Percentiles rank a stretch among this genome's conserved stretches.
Evolutionary conservation across 805 yeast species (phyloP).

Genomic region (Myxozyma kluyveri): DNA sequence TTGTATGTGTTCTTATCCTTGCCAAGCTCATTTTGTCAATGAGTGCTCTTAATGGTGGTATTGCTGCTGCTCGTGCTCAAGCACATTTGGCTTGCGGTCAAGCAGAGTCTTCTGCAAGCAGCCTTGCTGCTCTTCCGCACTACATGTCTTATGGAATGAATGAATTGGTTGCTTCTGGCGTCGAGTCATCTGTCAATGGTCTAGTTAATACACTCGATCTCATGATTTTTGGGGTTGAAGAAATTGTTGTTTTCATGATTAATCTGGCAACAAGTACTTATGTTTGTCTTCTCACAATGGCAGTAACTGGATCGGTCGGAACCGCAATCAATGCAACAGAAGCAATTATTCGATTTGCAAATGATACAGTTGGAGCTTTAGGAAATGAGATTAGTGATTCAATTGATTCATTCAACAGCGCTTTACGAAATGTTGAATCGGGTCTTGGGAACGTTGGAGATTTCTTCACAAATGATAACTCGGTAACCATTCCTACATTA

Average conservation of each 20-base stretch:
- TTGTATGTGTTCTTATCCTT: conserved; percentile 53
- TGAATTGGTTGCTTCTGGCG: conserved; percentile 46
- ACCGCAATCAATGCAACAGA: conserved; percentile 74
- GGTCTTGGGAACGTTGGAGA: conserved; percentile 53
- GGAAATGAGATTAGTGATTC: conserved; percentile 66
- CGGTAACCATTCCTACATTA: conserved; percentile 39
- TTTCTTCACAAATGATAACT: conserved; percentile 51
- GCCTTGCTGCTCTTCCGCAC: conserved; percentile 50
- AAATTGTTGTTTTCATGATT: conserved; percentile 59
- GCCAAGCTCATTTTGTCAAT: conserved; percentile 62
- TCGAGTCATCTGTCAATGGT: conserved; percentile 51
- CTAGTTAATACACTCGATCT: conserved; percentile 46
- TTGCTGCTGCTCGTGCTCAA: conserved; percentile 43
- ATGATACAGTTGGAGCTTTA: conserved; percentile 53
- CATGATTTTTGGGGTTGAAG: conserved; percentile 56
- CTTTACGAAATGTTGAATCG: conserved; percentile 55
- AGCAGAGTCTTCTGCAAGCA: conserved; percentile 42
- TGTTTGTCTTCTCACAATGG: conserved; percentile 73
- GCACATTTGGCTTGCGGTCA: conserved; percentile 48
- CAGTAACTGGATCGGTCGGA: conserved; percentile 67
- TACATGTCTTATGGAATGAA: conserved; percentile 58
- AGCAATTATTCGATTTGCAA: conserved; percentile 56
- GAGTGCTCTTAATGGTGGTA: conserved; percentile 44
- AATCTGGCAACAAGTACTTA: conserved; percentile 82
- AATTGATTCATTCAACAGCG: conserved; percentile 54